Evolutionary conservation across 495 filamentous ascomycete genomes (phyloP).

Genomic region (Neurospora sp.): DNA sequence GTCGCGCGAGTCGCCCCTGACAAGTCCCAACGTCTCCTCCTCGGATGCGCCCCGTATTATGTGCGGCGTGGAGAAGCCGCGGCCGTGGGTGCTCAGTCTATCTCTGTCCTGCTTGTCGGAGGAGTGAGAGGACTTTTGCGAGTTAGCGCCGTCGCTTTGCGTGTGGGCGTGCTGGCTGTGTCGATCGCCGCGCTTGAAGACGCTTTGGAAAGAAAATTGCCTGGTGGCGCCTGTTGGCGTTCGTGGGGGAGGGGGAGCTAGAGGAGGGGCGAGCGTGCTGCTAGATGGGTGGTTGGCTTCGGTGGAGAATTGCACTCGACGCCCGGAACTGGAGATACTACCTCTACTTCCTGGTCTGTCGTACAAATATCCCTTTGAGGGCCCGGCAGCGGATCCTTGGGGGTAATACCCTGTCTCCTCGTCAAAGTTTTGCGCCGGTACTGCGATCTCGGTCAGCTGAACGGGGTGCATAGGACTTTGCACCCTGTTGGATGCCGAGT

Average conservation of each 20-base stretch:
- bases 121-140: conserved; percentile 17
- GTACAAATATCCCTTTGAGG: conserved; percentile 3
- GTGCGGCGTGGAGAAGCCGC: conserved; percentile 35
- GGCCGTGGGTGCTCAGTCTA: conserved; percentile 25
- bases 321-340: conserved; percentile 25
- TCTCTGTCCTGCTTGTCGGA: conserved; percentile 26
- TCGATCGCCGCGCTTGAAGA: conserved; percentile 43
- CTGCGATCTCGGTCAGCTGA: conserved; percentile 48
- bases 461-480: conserved; percentile 48
- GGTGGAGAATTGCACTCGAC: conserved; percentile 29
- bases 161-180: conserved; percentile 26
- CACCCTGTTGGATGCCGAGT: conserved; percentile 12
- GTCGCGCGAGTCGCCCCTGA: conserved; percentile 59
- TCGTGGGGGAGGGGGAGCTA: not conserved
- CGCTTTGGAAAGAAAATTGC: conserved; percentile 86
- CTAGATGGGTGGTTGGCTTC: not conserved
- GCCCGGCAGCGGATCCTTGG: conserved; percentile 12
- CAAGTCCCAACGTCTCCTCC: conserved; percentile 80
- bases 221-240: conserved; percentile 34
- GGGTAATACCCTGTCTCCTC: conserved; percentile 31
- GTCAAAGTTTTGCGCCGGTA: conserved; percentile 41
- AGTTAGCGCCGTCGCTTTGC: conserved; percentile 24
- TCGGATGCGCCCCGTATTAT: conserved; percentile 54
- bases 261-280: not conserved
- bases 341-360: conserved; percentile 19